Percentiles rank a stretch among this genome's conserved stretches.
Evolutionary conservation across 495 filamentous ascomycete species (phyloP).

Genomic region (Trichoderma erinaceum): DNA sequence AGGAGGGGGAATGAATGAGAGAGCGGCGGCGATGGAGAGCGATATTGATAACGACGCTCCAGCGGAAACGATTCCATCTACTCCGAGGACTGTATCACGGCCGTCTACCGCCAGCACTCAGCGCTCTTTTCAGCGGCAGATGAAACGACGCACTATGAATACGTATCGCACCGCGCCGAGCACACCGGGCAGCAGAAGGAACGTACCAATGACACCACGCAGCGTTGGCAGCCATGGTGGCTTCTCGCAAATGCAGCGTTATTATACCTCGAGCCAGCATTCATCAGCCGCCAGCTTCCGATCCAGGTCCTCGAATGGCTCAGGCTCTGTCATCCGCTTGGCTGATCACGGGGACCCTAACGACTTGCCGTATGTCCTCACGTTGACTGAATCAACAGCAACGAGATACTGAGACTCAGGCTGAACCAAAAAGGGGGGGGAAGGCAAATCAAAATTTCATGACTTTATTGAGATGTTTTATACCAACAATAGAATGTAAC

Average conservation of each 20-base stretch:
- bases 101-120: conserved; percentile 22
- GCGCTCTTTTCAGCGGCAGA: conserved; percentile 21
- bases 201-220: conserved; percentile 21
- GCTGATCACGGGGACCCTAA: conserved; percentile 3
- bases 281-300: conserved; percentile 35
- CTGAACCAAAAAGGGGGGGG: not conserved
- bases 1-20: not conserved
- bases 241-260: conserved; percentile 38
- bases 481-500: conserved; percentile 1
- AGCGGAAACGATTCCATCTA: conserved; percentile 25
- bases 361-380: conserved; percentile 16
- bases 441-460: not conserved
- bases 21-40: conserved; percentile 29
- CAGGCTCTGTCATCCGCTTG: conserved; percentile 15
- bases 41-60: conserved; percentile 34
- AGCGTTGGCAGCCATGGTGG: conserved; percentile 19
- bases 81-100: conserved; percentile 27
- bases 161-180: conserved; percentile 46
- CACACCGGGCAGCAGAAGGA: conserved; percentile 39
- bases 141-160: conserved; percentile 31
- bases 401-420: not conserved
- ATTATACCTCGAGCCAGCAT: conserved; percentile 32
- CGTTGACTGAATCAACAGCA: conserved; percentile 2
- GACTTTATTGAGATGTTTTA: not conserved
- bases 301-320: conserved; percentile 25